Conservation (phyloP, 495 filamentous ascomycete species). For the Neurospora sp. region DNA sequence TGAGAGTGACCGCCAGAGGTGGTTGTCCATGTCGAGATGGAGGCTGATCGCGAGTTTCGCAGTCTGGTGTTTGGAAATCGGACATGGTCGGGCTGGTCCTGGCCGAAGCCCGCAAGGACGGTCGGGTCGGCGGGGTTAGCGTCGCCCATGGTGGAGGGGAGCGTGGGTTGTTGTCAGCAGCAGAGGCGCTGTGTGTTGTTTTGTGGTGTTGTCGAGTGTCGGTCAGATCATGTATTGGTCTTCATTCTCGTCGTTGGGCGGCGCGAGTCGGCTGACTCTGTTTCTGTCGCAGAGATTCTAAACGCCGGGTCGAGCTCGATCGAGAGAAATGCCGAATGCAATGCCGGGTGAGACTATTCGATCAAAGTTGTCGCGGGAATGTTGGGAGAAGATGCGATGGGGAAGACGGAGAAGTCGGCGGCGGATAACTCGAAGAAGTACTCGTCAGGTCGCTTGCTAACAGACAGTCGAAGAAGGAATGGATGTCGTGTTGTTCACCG, state of each 20-base stretch:
- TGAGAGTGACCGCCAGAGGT: slow-evolving; percentile 3
- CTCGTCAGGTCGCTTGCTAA: neutral
- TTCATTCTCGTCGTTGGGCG: neutral
- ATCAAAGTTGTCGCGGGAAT: neutral
- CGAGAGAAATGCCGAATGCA: neutral
- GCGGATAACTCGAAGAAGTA: neutral
- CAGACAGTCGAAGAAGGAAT: neutral
- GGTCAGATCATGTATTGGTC: neutral
- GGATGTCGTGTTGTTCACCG: neutral
- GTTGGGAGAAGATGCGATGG: neutral
- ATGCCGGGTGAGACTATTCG: neutral
- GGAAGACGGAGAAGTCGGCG: neutral
- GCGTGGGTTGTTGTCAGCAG: neutral
- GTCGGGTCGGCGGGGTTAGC: slow-evolving; percentile 1
- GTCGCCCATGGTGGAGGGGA: slow-evolving; percentile 9
- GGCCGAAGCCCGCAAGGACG: slow-evolving; percentile 1
- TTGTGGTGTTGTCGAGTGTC: neutral
- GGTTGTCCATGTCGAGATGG: neutral
- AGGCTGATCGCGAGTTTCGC: slow-evolving; percentile 2
- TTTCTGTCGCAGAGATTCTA: neutral
- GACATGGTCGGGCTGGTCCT: slow-evolving; percentile 8
- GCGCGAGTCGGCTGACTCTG: neutral
- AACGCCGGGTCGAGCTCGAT: neutral
- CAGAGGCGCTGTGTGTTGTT: neutral
- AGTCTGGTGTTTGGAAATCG: slow-evolving; percentile 20